Evolutionary conservation across 495 filamentous ascomycete species (phyloP), one percentile per base, ranked within the genome.

Genomic region (Aspergillus asperescens): DNA sequence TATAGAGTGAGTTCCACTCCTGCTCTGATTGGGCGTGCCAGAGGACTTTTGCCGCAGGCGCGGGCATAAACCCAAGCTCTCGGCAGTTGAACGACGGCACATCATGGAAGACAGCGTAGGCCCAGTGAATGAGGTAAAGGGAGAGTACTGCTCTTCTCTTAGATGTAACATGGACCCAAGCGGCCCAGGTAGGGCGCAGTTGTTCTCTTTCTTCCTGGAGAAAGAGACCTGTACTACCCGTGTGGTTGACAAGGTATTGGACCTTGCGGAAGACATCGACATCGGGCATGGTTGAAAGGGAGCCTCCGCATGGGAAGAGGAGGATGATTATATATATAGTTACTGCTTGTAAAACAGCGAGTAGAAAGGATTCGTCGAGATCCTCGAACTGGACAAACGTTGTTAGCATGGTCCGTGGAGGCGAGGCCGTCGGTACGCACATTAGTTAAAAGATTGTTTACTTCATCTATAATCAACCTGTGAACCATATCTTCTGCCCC

Each of bases 61-160:
- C 35, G 4, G 67, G 69, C 58, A 72, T 63, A 47, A 68, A 69
- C 3, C 65, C 66, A 1, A 74, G 58, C 19, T 72, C 63, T 12
- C 54, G 52, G 46, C 71, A 74, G 25, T 69, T 59, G 45, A 70
- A 70, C 13, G 59, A 67, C 12, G 57, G 58, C 13, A 63, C 47
- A 12, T 58, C 47, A 39, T 72, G 62, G 32, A 65, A 61, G 7
- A 66, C 66, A 13, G 64, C 64, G 47, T 70, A 71, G 13, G 71
- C 63, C 69, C 68, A 74, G 44, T 72, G 68, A 25, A 74, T 52
- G 7, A 72, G 61, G 41, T 67, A 74, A 1, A 72, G 52, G 0
- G 58, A 32, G 35, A 38, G 35, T 5, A 38, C 15, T 16, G 68
- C 66, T 37, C 70, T 65, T 5, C 71, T 60, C 44, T 71, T 72